Conservation (phyloP, 2,329 filamentous ascomycete species). For the Furcasterigmium sp. region DNA sequence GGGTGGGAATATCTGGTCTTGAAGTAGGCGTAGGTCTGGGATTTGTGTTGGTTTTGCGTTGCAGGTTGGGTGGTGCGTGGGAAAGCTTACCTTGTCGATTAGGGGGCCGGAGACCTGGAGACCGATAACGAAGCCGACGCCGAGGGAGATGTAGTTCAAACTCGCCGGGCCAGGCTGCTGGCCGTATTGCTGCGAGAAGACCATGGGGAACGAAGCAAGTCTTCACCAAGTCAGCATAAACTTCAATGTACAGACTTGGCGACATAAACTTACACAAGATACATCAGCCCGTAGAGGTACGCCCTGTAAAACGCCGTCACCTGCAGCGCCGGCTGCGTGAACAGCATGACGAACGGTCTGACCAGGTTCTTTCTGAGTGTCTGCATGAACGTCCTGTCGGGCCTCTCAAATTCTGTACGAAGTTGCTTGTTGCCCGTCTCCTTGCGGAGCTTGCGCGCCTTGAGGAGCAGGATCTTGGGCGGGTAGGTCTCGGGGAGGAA, state of each 20-base stretch:
- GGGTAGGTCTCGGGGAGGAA: conserved; percentile 34
- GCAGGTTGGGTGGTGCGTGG: no score
- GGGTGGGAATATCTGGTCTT: conserved; percentile 17
- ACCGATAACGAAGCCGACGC: conserved; percentile 48
- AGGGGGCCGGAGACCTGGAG: conserved; percentile 42
- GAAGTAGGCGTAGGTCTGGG: conserved; percentile 20
- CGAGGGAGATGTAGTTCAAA: conserved; percentile 48
- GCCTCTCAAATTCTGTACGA: conserved; percentile 20
- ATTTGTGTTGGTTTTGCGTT: no score
- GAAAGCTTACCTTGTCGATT: conserved; percentile 22
- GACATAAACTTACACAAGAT: conserved; percentile 38
- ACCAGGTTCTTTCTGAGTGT: conserved; percentile 26
- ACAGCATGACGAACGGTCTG: conserved; percentile 42
- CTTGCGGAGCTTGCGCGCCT: conserved; percentile 19
- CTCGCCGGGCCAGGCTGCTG: conserved; percentile 41
- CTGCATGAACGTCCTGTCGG: conserved; percentile 17
- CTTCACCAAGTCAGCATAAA: conserved; percentile 5
- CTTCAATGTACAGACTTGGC: no score
- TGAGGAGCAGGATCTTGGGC: conserved; percentile 21
- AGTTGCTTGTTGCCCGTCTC: conserved; percentile 20
- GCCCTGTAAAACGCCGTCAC: conserved; percentile 43
- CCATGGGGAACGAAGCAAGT: conserved; percentile 45
- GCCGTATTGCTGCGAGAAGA: conserved; percentile 42
- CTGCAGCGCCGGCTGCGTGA: conserved; percentile 44
- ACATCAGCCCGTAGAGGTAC: conserved; percentile 49